phyloP scores from a whole-genome alignment of 2,329 filamentous ascomycete species.

The Botrytis byssoidea region DNA sequence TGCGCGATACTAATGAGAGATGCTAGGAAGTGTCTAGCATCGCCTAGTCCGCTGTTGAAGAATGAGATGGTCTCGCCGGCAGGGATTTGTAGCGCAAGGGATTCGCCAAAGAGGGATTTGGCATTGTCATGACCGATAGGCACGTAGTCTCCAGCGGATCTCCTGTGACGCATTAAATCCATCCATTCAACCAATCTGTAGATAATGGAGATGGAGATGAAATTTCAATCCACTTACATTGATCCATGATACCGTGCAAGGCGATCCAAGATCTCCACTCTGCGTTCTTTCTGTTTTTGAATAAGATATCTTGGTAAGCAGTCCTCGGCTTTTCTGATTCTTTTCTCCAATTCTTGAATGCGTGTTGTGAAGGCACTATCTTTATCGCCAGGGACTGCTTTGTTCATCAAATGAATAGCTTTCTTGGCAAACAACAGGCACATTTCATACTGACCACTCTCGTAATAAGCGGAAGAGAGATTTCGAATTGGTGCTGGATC shows the following conservation, averaged over 20 bases:
- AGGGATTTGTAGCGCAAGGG: not conserved
- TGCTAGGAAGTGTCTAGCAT: not conserved
- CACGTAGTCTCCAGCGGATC: not conserved
- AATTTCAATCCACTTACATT: not conserved
- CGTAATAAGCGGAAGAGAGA: not conserved
- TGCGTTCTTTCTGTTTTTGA: not conserved
- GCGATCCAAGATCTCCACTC: not conserved
- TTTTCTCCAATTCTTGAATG: not conserved
- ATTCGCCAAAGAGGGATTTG: not conserved
- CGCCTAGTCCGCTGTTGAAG: not conserved
- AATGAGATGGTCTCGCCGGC: constrained; percentile 1
- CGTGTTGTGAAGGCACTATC: not conserved
- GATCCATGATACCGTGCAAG: not conserved
- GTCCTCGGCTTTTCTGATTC: not conserved
- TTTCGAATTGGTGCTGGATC: not conserved
- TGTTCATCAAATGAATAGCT: not conserved
- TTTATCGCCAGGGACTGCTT: not conserved
- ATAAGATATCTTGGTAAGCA: not conserved
- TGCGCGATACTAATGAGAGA: not conserved
- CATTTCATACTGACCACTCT: not conserved
- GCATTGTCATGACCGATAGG: not conserved
- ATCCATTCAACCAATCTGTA: not conserved
- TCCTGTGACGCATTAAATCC: not conserved
- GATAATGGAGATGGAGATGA: not conserved
- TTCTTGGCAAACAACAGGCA: not conserved